A percentile compares a stretch with the other conserved stretches of the same genome.
These are phyloP conservation scores for Isabelozyma heimii DNA, from an alignment of 805 yeast species.

Conservation along the genomic window DNA sequence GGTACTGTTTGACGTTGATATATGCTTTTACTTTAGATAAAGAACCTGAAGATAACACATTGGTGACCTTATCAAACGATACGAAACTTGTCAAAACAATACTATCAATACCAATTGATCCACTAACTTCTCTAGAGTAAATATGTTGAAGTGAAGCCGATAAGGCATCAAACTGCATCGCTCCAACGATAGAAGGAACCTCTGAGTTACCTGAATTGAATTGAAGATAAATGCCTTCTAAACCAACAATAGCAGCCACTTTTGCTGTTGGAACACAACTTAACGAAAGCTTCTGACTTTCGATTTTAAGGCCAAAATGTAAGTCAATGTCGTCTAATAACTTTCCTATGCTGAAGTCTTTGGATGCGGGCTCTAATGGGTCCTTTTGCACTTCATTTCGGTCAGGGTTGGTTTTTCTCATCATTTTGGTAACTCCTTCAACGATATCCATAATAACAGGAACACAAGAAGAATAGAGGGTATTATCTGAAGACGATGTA, in stretches of 20 bases:
- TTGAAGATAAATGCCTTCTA: constrained; percentile 63
- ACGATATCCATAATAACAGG: constrained; percentile 68
- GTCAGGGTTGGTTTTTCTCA: constrained; percentile 23
- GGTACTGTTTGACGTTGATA: constrained; percentile 79
- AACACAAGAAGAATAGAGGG: constrained; percentile 68
- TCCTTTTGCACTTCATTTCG: neutral
- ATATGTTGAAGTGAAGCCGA: constrained; percentile 81
- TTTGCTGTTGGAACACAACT: constrained; percentile 95
- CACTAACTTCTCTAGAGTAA: constrained; percentile 87
- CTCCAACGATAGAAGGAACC: constrained; percentile 36
- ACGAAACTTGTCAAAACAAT: constrained; percentile 49
- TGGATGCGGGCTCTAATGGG: constrained; percentile 6
- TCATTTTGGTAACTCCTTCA: constrained; percentile 46
- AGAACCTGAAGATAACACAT: constrained; percentile 48
- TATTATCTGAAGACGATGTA: constrained; percentile 71
- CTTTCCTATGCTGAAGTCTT: constrained; percentile 36
- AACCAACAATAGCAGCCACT: constrained; percentile 80
- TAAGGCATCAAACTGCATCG: constrained; percentile 52
- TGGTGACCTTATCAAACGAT: constrained; percentile 38
- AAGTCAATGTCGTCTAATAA: constrained; percentile 57
- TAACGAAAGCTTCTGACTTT: constrained; percentile 68
- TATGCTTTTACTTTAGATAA: constrained; percentile 57
- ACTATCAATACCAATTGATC: constrained; percentile 51
- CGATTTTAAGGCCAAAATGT: constrained; percentile 61
- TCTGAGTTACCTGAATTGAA: constrained; percentile 49